phyloP scores from a whole-genome alignment of 352 stramenopile genomes.

The Thraustochytrium striatum region DNA sequence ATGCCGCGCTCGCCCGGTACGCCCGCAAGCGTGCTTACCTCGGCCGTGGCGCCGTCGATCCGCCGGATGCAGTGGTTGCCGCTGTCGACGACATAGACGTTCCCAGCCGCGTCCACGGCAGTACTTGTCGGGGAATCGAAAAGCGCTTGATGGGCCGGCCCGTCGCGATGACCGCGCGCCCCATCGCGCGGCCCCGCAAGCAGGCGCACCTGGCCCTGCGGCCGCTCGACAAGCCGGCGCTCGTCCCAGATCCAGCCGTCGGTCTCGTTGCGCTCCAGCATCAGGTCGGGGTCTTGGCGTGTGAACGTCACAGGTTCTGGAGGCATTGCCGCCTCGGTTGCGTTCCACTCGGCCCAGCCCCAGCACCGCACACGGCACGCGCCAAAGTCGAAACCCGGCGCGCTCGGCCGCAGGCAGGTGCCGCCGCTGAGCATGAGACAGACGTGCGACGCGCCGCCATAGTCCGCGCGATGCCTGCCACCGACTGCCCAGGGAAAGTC shows the following conservation, averaged over 20 bases:
- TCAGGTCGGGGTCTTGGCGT: constrained; percentile 50
- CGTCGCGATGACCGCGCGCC: constrained; percentile 70
- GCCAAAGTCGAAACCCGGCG: constrained; percentile 75
- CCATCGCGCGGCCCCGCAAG: constrained; percentile 71
- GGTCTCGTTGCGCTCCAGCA: constrained; percentile 52
- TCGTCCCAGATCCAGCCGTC: constrained; percentile 56
- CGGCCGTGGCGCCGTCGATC: constrained; percentile 10
- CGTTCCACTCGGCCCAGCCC: constrained; percentile 64
- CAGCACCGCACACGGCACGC: constrained; percentile 83
- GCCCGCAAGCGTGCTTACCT: constrained; percentile 41
- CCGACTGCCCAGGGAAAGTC: constrained; percentile 86
- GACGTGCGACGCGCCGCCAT: constrained; percentile 67
- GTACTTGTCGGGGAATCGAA: constrained; percentile 84
- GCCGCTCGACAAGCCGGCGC: constrained; percentile 55
- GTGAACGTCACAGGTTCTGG: too few relatives aligned
- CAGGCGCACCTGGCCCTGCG: constrained; percentile 81
- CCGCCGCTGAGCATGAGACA: constrained; percentile 81
- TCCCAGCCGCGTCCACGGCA: constrained; percentile 78
- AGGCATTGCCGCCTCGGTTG: constrained; percentile 53
- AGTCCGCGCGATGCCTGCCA: constrained; percentile 84
- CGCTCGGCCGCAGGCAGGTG: constrained; percentile 62
- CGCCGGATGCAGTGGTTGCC: constrained; percentile 64
- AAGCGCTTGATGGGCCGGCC: constrained; percentile 59
- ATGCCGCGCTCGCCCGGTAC: constrained; percentile 1
- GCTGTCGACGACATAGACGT: constrained; percentile 90